Evolutionary conservation across 2,329 filamentous ascomycete genomes (phyloP).

Genomic region (Botrytis galanthina): DNA sequence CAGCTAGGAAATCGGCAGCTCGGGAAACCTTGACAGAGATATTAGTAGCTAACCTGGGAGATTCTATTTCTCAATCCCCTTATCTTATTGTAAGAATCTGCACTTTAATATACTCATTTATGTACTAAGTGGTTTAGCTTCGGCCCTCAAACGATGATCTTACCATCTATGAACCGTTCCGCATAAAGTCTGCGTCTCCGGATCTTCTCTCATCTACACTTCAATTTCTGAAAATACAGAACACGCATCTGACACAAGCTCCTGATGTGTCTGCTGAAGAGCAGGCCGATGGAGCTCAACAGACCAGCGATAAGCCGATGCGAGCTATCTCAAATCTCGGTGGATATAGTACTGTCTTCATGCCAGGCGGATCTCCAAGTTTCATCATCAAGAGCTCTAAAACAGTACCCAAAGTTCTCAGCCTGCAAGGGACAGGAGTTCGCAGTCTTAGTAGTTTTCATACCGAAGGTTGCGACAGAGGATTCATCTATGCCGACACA

Average conservation of each 20-base stretch:
- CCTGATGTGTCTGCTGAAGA: constrained; percentile 49
- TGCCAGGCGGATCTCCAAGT: constrained; percentile 74
- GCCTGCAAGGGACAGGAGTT: constrained; percentile 65
- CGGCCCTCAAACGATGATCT: constrained; percentile 80
- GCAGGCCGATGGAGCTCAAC: constrained; percentile 48
- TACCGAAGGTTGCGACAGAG: constrained; percentile 71
- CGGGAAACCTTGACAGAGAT: constrained; percentile 77
- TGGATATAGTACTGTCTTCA: constrained; percentile 78
- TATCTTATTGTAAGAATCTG: constrained; percentile 70
- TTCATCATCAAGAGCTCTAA: constrained; percentile 82
- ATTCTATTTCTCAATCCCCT: constrained; percentile 65
- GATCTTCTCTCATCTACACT: constrained; percentile 46
- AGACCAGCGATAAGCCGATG: constrained; percentile 44
- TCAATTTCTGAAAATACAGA: constrained; percentile 73
- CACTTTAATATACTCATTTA: neutral
- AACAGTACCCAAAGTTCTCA: constrained; percentile 71
- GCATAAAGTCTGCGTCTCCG: constrained; percentile 40
- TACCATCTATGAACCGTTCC: constrained; percentile 81
- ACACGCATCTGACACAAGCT: constrained; percentile 62
- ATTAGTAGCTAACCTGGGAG: constrained; percentile 80
- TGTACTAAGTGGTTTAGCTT: constrained; percentile 49
- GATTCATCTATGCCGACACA: constrained; percentile 78
- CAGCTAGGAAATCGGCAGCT: constrained; percentile 65
- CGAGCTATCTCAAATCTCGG: constrained; percentile 58
- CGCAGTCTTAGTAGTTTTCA: constrained; percentile 74